Base-by-base conservation (phyloP, 208 protist species). In the Phytomonas sp. region DNA sequence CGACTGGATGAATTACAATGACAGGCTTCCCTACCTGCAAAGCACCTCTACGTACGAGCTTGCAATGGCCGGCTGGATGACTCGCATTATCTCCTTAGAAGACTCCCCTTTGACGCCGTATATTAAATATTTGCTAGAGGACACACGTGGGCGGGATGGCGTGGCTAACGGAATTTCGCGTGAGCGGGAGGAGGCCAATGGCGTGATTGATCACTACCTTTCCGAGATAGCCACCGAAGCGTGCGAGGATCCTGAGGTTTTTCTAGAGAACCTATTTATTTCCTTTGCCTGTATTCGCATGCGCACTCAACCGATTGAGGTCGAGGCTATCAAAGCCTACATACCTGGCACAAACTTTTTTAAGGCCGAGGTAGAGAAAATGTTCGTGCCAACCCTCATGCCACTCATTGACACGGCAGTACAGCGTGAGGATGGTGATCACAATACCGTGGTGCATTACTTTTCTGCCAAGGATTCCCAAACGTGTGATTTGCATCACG, bases 1-100 rank as follows among this genome's bases (percentile, higher is more conserved):
- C 61, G 89, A 92, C 73, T 95, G 90, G 87, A 90, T 92, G 80
- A 95, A 95, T 70, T 93, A 93, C 78, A 83, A 91, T 63, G 75
- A 93, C 52, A 74, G 79, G 23, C 66, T 91, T 42, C 69, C 63
- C 8, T 93, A 81, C 75, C 72, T 95, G 62, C 68, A 65, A 63
- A 84, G 81, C 49, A 77, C 80, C 52, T 76, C 69, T 45, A 74
- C 70, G 42, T 78, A 77, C 65, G 90, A 95, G 76, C 70, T 95
- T 37, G 83, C 84, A 2, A 76, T 71, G 59, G 83, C 87, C 0
- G 90, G 87, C 4, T 95, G 90, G 87, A 89, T 95, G 81, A 72
- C 66, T 36, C 90, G 90, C 75, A 91, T 92, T 34, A 82, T 77
- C 16, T 90, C 85, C 1, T 78, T 87, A 1, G 86, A 91, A 74